Evolutionary conservation across 768 basidiomycete species (phyloP).

Genomic region (Candolleomyces aberdarensis): DNA sequence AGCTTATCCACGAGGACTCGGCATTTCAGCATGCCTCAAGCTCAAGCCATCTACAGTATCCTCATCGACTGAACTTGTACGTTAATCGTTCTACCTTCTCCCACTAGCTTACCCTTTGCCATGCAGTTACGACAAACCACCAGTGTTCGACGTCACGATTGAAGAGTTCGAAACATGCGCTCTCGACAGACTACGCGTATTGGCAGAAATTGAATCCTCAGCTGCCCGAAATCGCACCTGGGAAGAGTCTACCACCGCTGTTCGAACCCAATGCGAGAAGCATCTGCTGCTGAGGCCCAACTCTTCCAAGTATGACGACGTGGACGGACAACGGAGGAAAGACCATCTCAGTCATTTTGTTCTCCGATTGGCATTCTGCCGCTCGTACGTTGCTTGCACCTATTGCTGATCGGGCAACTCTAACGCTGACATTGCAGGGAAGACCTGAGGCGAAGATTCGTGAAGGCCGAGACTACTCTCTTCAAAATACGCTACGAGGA

Average conservation of each 20-base stretch:
- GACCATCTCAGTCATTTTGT: conserved; percentile 96
- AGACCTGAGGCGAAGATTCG: conserved; percentile 82
- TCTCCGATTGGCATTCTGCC: conserved; percentile 89
- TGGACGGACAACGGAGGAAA: conserved; percentile 65
- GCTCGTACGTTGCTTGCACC: conserved; percentile 64
- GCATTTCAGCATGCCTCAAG: conserved; percentile 23
- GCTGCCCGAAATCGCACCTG: conserved; percentile 78
- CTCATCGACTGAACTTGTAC: conserved; percentile 79
- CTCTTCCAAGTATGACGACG: conserved; percentile 42
- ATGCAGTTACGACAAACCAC: conserved; percentile 81
- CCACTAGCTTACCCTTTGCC: background rate
- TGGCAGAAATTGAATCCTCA: conserved; percentile 90
- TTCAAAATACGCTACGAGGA: conserved; percentile 80
- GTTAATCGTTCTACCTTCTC: conserved; percentile 15
- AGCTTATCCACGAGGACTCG: conserved; percentile 18
- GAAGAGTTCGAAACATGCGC: conserved; percentile 96
- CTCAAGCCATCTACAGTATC: conserved; percentile 46
- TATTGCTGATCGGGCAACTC: background rate
- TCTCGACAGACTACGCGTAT: conserved; percentile 79
- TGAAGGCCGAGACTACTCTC: conserved; percentile 83
- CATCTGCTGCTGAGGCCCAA: conserved; percentile 70
- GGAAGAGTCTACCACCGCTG: conserved; percentile 71
- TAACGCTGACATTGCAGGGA: conserved; percentile 50
- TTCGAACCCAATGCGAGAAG: conserved; percentile 61
- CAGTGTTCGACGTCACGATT: conserved; percentile 82